These are phyloP conservation scores for Graphium sp. DNA, from an alignment of 2,329 filamentous ascomycete species.

Conservation along the genomic window DNA sequence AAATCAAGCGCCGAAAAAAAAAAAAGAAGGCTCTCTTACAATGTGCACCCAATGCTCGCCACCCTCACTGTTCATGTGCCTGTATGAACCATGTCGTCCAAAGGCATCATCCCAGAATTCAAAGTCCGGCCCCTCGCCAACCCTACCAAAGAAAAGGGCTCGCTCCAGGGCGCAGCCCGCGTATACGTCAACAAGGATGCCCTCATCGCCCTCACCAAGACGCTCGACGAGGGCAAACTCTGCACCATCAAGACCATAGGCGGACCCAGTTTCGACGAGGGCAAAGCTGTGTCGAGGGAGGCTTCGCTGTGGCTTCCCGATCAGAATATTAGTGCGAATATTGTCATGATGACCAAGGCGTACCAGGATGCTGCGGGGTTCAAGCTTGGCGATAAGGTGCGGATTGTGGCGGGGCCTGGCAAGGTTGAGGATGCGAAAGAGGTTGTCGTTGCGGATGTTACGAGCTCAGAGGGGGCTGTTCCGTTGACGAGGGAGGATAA, in stretches of 20 bases:
- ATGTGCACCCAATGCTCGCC: no score
- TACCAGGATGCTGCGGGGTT: slow-evolving; percentile 59
- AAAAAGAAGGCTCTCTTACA: no score
- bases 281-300: slow-evolving; percentile 1
- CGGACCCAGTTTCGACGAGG: not conserved
- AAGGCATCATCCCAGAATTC: no score
- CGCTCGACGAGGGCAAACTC: slow-evolving; percentile 21
- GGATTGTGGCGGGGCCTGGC: slow-evolving; percentile 33
- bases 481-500: slow-evolving; percentile 10
- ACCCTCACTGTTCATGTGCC: no score
- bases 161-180: slow-evolving; percentile 25
- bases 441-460: slow-evolving; percentile 46
- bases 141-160: no score
- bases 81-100: no score
- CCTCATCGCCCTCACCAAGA: slow-evolving; percentile 24
- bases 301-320: slow-evolving; percentile 1
- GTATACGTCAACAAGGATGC: slow-evolving; percentile 30
- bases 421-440: slow-evolving; percentile 27
- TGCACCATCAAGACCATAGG: slow-evolving; percentile 23
- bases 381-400: slow-evolving; percentile 49
- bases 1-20: no score
- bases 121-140: no score
- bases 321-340: slow-evolving; percentile 8
- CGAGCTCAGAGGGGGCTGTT: slow-evolving; percentile 10
- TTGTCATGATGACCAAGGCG: slow-evolving; percentile 55